phyloP scores from a whole-genome alignment of 2,329 filamentous ascomycete genomes.

The Cercospora nicotianae region DNA sequence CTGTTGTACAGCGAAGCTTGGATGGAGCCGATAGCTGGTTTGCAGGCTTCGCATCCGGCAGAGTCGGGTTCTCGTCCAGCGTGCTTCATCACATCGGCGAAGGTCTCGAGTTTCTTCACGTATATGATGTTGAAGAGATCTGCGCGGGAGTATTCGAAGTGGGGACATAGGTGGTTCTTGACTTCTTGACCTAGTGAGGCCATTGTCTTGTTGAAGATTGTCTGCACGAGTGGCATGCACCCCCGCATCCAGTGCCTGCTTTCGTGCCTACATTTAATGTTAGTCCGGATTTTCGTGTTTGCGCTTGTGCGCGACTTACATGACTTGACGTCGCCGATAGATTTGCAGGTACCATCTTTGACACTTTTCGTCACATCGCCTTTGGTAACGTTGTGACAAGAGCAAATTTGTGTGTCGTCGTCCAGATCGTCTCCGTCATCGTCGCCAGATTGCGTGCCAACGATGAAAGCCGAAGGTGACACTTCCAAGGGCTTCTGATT shows the following conservation, averaged over 20 bases:
- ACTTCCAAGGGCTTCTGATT: slow-evolving; percentile 76
- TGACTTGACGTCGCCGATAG: slow-evolving; percentile 77
- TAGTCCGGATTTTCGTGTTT: neutral
- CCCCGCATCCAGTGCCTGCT: slow-evolving; percentile 88
- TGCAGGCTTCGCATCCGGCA: slow-evolving; percentile 84
- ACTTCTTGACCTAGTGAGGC: slow-evolving; percentile 81
- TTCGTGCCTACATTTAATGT: slow-evolving; percentile 60
- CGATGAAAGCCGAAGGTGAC: slow-evolving; percentile 77
- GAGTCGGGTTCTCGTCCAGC: slow-evolving; percentile 70
- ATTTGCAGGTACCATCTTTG: slow-evolving; percentile 78
- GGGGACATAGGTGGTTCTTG: slow-evolving; percentile 79
- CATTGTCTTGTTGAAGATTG: slow-evolving; percentile 90
- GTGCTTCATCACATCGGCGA: slow-evolving; percentile 74
- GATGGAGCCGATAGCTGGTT: slow-evolving; percentile 78
- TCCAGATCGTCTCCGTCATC: slow-evolving; percentile 77
- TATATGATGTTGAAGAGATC: slow-evolving; percentile 90
- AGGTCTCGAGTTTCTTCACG: slow-evolving; percentile 72
- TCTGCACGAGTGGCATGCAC: slow-evolving; percentile 83
- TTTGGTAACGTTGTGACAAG: slow-evolving; percentile 90
- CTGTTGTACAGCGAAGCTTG: slow-evolving; percentile 80
- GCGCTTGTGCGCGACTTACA: slow-evolving; percentile 46
- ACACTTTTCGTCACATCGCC: slow-evolving; percentile 71
- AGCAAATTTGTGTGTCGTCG: slow-evolving; percentile 86
- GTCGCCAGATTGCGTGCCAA: slow-evolving; percentile 73
- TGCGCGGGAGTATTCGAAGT: slow-evolving; percentile 79